Conservation (phyloP, 1,284 basidiomycete species). For the Cerioporus squamosus region DNA sequence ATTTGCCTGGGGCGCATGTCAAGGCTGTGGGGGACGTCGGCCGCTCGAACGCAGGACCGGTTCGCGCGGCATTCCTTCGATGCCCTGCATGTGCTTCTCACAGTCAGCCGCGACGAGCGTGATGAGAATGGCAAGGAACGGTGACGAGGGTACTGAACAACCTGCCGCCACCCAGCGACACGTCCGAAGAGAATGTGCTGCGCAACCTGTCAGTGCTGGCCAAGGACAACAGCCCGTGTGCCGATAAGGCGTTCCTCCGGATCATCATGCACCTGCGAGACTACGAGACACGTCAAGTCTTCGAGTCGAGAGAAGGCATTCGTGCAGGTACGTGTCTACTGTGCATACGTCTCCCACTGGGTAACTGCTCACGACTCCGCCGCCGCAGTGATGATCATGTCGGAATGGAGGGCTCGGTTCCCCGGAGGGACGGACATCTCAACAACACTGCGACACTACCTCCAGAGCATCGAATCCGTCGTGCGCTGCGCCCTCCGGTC, state of each 20-base stretch:
- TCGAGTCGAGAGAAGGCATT: neutral
- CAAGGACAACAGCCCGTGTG: neutral
- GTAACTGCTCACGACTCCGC: neutral
- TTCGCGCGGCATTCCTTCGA: constrained; percentile 15
- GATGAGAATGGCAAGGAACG: constrained; percentile 1
- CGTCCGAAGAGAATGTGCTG: constrained; percentile 3
- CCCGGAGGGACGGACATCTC: constrained; percentile 13
- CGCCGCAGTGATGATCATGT: constrained; percentile 12
- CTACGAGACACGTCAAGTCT: neutral
- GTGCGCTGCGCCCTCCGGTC: constrained; percentile 13
- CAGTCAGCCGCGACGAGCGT: no score
- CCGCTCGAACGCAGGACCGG: constrained; percentile 3
- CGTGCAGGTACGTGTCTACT: constrained; percentile 2
- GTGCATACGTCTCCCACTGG: neutral
- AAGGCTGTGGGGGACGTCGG: constrained; percentile 10
- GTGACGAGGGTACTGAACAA: constrained; percentile 1
- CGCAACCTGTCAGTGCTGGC: constrained; percentile 10
- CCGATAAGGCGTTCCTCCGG: constrained; percentile 14
- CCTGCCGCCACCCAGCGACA: neutral
- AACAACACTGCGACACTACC: constrained; percentile 14
- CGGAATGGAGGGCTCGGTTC: constrained; percentile 12
- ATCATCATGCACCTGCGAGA: constrained; percentile 14
- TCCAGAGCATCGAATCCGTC: constrained; percentile 14
- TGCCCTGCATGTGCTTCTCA: constrained; percentile 7
- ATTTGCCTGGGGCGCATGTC: constrained; percentile 11